phyloP scores from a whole-genome alignment of 164 flowering plant species.

The Akebia trifoliata region DNA sequence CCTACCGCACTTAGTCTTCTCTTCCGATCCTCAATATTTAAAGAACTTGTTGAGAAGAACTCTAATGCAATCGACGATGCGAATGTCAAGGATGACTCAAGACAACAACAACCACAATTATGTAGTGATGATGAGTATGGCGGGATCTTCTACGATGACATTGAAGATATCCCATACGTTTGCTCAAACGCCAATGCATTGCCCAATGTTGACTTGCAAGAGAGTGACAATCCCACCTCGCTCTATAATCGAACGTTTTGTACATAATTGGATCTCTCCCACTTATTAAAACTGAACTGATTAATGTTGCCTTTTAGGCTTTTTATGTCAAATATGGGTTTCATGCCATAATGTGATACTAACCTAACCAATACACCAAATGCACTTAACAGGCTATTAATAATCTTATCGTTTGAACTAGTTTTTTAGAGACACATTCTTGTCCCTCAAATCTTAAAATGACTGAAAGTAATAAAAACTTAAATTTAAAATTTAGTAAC shows the following conservation, averaged over 20 bases:
- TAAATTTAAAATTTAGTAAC: too few species aligned
- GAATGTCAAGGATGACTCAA: conserved; percentile 16
- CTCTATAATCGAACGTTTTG: conserved; percentile 16
- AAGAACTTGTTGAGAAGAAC: conserved; percentile 54
- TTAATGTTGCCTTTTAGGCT: too few species aligned
- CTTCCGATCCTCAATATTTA: conserved; percentile 51
- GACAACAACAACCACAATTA: conserved; percentile 4
- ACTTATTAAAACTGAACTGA: too few species aligned
- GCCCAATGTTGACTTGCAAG: conserved; percentile 24
- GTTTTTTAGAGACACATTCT: too few species aligned
- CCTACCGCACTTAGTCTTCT: conserved; percentile 59
- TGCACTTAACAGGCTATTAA: too few species aligned
- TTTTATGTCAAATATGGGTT: too few species aligned
- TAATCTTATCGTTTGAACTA: too few species aligned
- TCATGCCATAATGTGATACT: too few species aligned
- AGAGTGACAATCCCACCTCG: conserved; percentile 11
- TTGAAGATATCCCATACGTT: conserved; percentile 17
- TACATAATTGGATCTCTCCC: too few species aligned
- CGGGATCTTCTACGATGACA: conserved; percentile 19
- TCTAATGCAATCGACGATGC: conserved; percentile 21
- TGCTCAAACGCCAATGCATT: conserved; percentile 13
- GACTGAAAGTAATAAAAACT: too few species aligned
- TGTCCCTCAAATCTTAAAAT: too few species aligned
- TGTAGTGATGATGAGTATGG: conserved; percentile 22
- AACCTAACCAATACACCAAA: too few species aligned